Conservation (phyloP, 2,329 filamentous ascomycete genomes). For the Fusarium sp. region DNA sequence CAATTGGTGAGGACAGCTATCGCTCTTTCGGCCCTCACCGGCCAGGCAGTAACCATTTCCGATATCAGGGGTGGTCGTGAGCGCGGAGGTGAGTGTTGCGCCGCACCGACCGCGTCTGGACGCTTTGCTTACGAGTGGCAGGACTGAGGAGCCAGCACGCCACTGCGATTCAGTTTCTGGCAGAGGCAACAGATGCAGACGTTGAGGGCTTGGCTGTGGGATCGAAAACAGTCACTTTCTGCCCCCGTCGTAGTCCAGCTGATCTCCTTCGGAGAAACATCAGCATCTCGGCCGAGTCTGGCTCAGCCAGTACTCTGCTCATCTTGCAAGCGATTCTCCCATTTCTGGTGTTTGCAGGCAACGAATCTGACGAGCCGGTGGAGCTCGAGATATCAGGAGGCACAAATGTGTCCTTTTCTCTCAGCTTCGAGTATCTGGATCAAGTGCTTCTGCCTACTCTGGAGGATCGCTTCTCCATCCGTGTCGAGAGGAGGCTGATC, state of each 20-base stretch:
- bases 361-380: slow-evolving; percentile 55
- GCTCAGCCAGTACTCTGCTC: slow-evolving; percentile 65
- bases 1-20: slow-evolving; percentile 69
- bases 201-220: slow-evolving; percentile 63
- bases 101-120: neutral
- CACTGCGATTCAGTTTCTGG: slow-evolving; percentile 64
- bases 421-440: slow-evolving; percentile 71
- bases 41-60: slow-evolving; percentile 62
- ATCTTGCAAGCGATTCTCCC: slow-evolving; percentile 71
- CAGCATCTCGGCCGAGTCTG: slow-evolving; percentile 60
- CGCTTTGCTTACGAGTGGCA: slow-evolving; percentile 38
- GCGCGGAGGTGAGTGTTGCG: slow-evolving; percentile 42
- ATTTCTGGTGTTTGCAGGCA: slow-evolving; percentile 66
- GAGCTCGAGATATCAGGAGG: slow-evolving; percentile 65
- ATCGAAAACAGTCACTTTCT: slow-evolving; percentile 61
- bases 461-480: slow-evolving; percentile 60
- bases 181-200: slow-evolving; percentile 61
- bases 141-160: slow-evolving; percentile 72
- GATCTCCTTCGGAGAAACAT: slow-evolving; percentile 56
- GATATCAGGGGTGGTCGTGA: slow-evolving; percentile 66
- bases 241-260: slow-evolving; percentile 53
- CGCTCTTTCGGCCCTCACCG: slow-evolving; percentile 65
- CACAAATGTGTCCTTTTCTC: slow-evolving; percentile 67
- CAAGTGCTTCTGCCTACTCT: slow-evolving; percentile 68
- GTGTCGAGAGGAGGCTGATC: slow-evolving; percentile 57